phyloP scores from a whole-genome alignment of 169 alveolate genomes.

The Pseudocohnilembus persalinus region DNA sequence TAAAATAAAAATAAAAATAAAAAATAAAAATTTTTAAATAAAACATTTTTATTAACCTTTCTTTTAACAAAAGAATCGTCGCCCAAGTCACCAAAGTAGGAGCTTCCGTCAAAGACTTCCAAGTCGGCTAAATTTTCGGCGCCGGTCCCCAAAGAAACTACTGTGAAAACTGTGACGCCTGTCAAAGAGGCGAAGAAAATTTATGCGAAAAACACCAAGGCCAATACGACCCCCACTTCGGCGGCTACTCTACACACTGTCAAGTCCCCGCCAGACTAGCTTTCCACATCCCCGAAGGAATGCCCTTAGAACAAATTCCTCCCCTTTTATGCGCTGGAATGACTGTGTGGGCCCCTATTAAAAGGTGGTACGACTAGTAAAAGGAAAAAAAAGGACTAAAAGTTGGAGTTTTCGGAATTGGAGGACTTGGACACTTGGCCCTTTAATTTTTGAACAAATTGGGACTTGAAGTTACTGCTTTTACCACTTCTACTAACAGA shows the following conservation, averaged over 20 bases:
- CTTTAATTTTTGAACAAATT: slow-evolving; percentile 66
- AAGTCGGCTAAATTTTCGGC: slow-evolving; percentile 81
- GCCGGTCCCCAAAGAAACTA: slow-evolving; percentile 69
- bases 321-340: slow-evolving; percentile 89
- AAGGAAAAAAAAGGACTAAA: slow-evolving; percentile 60
- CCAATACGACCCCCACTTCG: slow-evolving; percentile 58
- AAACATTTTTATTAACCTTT: too few species aligned
- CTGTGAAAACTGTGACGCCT: slow-evolving; percentile 68
- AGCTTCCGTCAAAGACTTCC: slow-evolving; percentile 57
- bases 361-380: slow-evolving; percentile 15
- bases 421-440: slow-evolving; percentile 90
- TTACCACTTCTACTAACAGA: slow-evolving; percentile 46
- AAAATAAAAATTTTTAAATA: too few species aligned
- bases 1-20: too few species aligned
- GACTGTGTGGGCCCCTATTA: slow-evolving; percentile 73
- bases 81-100: slow-evolving; percentile 80
- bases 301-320: slow-evolving; percentile 59
- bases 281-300: slow-evolving; percentile 67
- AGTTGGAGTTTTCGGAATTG: slow-evolving; percentile 82
- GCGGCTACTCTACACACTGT: slow-evolving; percentile 81
- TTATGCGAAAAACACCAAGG: slow-evolving; percentile 41
- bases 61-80: too few species aligned
- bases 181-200: slow-evolving; percentile 70
- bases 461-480: slow-evolving; percentile 57
- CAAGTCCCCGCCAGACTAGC: slow-evolving; percentile 65